Conservation (phyloP, 1,139 yeast species). For the Yamadazyma membranifaciens region DNA sequence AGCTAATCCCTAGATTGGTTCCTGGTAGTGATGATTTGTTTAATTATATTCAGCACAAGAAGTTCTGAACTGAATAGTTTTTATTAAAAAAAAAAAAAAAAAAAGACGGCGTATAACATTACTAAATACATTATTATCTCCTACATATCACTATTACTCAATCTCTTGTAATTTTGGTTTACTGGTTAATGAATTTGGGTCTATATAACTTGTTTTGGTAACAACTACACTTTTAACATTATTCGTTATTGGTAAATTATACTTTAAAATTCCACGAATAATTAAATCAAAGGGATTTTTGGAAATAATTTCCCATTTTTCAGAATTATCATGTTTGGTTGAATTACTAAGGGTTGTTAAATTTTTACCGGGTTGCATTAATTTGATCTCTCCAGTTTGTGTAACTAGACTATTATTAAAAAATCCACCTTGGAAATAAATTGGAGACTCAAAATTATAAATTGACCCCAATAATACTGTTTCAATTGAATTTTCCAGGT, state of each 20-base stretch:
- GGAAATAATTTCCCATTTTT: constrained; percentile 74
- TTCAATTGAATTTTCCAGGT: constrained; percentile 33
- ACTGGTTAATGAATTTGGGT: constrained; percentile 37
- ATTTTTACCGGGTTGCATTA: constrained; percentile 72
- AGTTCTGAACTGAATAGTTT: background rate
- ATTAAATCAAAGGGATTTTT: constrained; percentile 85
- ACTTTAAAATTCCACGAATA: constrained; percentile 77
- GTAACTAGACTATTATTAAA: constrained; percentile 57
- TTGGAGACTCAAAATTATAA: constrained; percentile 63
- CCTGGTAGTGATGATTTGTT: constrained; percentile 23
- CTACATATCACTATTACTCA: background rate
- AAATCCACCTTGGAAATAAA: constrained; percentile 76
- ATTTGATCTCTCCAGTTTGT: constrained; percentile 68
- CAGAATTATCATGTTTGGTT: constrained; percentile 40
- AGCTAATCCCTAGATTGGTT: constrained; percentile 22
- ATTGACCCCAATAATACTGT: constrained; percentile 80
- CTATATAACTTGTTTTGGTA: constrained; percentile 56
- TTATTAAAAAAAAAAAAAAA: background rate
- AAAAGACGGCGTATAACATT: background rate
- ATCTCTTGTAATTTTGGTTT: background rate
- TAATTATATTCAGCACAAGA: constrained; percentile 11
- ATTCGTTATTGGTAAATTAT: constrained; percentile 66
- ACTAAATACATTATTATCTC: background rate
- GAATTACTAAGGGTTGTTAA: constrained; percentile 34
- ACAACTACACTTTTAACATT: constrained; percentile 59